Conservation (phyloP, 805 yeast genomes). For the Kodamaea fukazawae region DNA sequence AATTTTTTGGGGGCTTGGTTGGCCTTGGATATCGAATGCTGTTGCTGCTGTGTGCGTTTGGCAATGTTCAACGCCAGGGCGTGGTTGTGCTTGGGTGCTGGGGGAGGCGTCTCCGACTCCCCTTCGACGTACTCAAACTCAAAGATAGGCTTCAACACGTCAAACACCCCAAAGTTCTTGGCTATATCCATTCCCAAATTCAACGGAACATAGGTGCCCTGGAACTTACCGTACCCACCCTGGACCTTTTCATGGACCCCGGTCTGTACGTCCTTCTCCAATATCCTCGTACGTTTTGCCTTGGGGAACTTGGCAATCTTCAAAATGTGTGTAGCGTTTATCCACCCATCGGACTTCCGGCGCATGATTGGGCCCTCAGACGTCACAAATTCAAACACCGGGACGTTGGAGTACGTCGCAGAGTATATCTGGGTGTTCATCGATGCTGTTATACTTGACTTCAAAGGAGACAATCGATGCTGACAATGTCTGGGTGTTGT, state of each 20-base stretch:
- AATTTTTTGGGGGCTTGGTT: slow-evolving; percentile 11
- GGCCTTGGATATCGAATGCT: not conserved
- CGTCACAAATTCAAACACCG: slow-evolving; percentile 63
- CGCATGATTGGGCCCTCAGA: slow-evolving; percentile 72
- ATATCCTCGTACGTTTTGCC: slow-evolving; percentile 58
- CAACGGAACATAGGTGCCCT: slow-evolving; percentile 46
- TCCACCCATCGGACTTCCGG: slow-evolving; percentile 58
- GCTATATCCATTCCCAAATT: slow-evolving; percentile 42
- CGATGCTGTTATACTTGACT: slow-evolving; percentile 1
- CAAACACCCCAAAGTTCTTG: slow-evolving; percentile 41
- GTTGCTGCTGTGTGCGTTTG: slow-evolving; percentile 17
- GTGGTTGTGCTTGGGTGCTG: slow-evolving; percentile 46
- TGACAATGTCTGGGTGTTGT: too few relatives aligned
- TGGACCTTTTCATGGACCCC: slow-evolving; percentile 70
- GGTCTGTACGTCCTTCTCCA: slow-evolving; percentile 61
- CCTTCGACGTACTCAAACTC: slow-evolving; percentile 39
- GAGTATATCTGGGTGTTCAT: slow-evolving; percentile 48
- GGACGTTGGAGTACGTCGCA: slow-evolving; percentile 74
- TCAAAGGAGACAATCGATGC: too few relatives aligned
- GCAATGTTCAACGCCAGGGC: slow-evolving; percentile 45
- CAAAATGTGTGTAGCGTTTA: slow-evolving; percentile 71
- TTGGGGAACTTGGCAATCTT: slow-evolving; percentile 68
- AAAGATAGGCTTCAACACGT: slow-evolving; percentile 40
- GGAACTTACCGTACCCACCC: slow-evolving; percentile 73
- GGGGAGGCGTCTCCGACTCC: slow-evolving; percentile 39